These are phyloP conservation scores for Collariella sp. DNA, from an alignment of 495 filamentous ascomycete genomes.

Conservation along the genomic window DNA sequence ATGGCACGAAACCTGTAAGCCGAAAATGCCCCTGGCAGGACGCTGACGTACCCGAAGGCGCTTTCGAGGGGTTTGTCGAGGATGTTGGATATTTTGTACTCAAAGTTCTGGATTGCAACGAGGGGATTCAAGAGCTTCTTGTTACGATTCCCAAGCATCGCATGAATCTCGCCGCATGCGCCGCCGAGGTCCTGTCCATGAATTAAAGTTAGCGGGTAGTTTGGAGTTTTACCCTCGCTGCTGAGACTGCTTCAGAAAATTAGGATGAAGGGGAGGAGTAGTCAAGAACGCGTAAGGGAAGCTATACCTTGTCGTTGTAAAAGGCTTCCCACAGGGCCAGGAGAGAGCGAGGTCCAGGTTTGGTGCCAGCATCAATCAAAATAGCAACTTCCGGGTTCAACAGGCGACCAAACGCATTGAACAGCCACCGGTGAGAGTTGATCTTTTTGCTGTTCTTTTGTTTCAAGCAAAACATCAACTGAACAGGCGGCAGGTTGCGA, in stretches of 20 bases:
- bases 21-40: slow-evolving; percentile 96
- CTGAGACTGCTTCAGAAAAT: no score
- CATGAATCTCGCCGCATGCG: slow-evolving; percentile 98
- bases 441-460: slow-evolving; percentile 99
- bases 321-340: slow-evolving; percentile 94
- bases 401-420: slow-evolving; percentile 94
- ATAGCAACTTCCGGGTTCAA: slow-evolving; percentile 96
- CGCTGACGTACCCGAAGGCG: slow-evolving; percentile 95
- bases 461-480: slow-evolving; percentile 99
- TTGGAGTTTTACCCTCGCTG: no score
- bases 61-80: slow-evolving; percentile 95
- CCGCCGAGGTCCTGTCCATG: slow-evolving; percentile 93
- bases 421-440: slow-evolving; percentile 98
- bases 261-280: no score
- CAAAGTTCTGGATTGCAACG: slow-evolving; percentile 94
- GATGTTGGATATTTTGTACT: slow-evolving; percentile 99
- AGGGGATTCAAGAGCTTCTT: slow-evolving; percentile 88
- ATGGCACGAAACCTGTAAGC: slow-evolving; percentile 96
- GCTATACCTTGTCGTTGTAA: slow-evolving; percentile 99
- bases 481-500: slow-evolving; percentile 87
- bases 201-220: no score
- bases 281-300: no score
- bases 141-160: slow-evolving; percentile 90
- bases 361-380: slow-evolving; percentile 92
- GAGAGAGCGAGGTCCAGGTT: slow-evolving; percentile 83